Evolutionary conservation across 345 rosid genomes (phyloP), one percentile per base, ranked within the genome.

Genomic region (Acer saccharum): DNA sequence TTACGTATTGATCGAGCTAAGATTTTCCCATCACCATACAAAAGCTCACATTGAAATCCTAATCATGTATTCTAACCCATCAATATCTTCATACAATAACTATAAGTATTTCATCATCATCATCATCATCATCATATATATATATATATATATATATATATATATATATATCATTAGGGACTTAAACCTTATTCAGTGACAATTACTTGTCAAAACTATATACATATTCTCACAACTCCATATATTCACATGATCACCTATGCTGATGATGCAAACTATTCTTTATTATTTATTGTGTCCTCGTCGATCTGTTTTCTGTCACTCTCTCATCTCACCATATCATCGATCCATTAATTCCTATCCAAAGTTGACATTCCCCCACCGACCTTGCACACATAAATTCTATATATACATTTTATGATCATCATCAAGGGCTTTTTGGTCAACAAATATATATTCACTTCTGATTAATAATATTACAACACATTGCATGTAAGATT

Each of bases 281-380:
- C 6, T n/a, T 55, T 41, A 27, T 18, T 63, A 2, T 44, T 14
- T 63, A 32, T 3, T 35, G 39, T 4, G 39, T 35, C 39, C 39
- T 35, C 39, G 0, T 35, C 35, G 35, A 32, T 32, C 39, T 35
- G 39, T 35, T 3, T 35, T 35, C 39, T 43, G 46, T 43, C 46
- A 43, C 64, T 64, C 50, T 46, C 10, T 46, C 71, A 72, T 79
- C 74, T 16, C 41, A 67, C 77, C 18, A 18, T 48, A 72, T 69
- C 75, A 29, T 29, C 32, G 27, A 35, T 35, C 6, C 39, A 35
- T 35, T 35, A 35, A 35, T 44, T 71, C 75, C 73, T 69, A 78
- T 80, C 81, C 74, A 67, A 83, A 80, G 88, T 81, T 87, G 90
- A 83, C 87, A 82, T 81, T 87, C 86, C 72, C 46, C 68, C 23